These are phyloP conservation scores for Vanrija sp. DNA, from an alignment of 1,284 basidiomycete genomes.

Conservation along the genomic window DNA sequence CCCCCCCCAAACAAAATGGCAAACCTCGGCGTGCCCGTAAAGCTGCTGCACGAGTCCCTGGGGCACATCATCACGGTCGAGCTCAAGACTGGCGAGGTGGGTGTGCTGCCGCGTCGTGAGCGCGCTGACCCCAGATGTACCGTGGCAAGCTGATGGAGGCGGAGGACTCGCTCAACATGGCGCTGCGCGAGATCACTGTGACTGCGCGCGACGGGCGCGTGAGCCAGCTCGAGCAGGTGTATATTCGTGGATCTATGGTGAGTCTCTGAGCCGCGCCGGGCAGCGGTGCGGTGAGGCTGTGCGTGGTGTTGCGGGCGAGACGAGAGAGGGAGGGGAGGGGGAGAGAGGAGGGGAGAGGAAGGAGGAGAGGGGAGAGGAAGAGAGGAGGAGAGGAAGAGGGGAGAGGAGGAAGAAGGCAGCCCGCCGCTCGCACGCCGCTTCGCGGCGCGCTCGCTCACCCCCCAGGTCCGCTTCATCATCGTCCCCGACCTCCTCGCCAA, in stretches of 20 bases:
- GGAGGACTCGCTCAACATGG: slow-evolving; percentile 97
- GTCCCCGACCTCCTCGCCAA: slow-evolving; percentile 99
- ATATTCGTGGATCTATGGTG: slow-evolving; percentile 93
- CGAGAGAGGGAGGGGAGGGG: too few species aligned
- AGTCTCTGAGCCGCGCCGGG: slow-evolving; percentile 9
- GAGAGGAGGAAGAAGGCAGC: too few species aligned
- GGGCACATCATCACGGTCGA: slow-evolving; percentile 97
- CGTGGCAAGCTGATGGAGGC: slow-evolving; percentile 97
- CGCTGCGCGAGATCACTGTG: slow-evolving; percentile 93
- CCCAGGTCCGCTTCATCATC: slow-evolving; percentile 83
- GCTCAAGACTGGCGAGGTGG: slow-evolving; percentile 77
- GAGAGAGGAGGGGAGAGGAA: neutral
- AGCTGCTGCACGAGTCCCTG: slow-evolving; percentile 86
- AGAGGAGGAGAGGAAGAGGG: neutral
- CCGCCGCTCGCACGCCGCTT: neutral
- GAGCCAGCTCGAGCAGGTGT: slow-evolving; percentile 98
- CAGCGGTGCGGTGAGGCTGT: neutral
- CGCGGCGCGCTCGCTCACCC: neutral
- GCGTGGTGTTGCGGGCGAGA: neutral
- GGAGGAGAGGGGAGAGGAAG: neutral
- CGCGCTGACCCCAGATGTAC: slow-evolving; percentile 64
- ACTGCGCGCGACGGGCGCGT: slow-evolving; percentile 97
- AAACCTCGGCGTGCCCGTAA: slow-evolving; percentile 80
- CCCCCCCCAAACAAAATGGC: slow-evolving; percentile 42
- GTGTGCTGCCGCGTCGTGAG: slow-evolving; percentile 4